Evolutionary conservation across 768 basidiomycete species (phyloP).

Genomic region (Pisolithus sp.): DNA sequence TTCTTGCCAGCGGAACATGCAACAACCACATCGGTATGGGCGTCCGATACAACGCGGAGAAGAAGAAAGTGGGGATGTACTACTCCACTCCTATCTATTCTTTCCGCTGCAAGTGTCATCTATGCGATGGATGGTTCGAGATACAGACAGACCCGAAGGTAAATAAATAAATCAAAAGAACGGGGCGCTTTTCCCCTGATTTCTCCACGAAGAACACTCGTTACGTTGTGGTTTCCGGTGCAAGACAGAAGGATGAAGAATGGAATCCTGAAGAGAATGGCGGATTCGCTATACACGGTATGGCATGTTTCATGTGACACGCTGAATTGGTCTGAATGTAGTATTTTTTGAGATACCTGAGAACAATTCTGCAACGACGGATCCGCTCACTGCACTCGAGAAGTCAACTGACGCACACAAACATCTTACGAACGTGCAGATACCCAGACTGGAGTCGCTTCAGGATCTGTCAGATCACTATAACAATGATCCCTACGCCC

Average conservation of each 20-base stretch:
- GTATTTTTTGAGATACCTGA: conserved; percentile 55
- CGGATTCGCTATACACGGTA: conserved; percentile 84
- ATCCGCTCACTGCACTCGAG: conserved; percentile 85
- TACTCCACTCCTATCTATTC: conserved; percentile 92
- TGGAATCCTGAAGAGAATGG: conserved; percentile 98
- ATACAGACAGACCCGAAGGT: conserved; percentile 97
- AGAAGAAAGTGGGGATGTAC: conserved; percentile 93
- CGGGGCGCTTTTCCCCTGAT: neutral
- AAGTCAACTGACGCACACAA: conserved; percentile 79
- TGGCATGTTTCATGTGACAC: conserved; percentile 8
- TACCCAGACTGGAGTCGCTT: conserved; percentile 76
- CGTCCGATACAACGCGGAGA: conserved; percentile 99
- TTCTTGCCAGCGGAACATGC: conserved; percentile 68
- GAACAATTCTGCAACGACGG: conserved; percentile 51
- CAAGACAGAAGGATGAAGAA: conserved; percentile 90
- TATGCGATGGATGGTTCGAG: conserved; percentile 96
- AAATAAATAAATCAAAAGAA: neutral
- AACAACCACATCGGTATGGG: conserved; percentile 98
- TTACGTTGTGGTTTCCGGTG: conserved; percentile 89
- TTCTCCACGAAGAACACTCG: conserved; percentile 71
- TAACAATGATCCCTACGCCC: conserved; percentile 80
- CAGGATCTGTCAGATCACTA: conserved; percentile 70
- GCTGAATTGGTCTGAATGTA: neutral
- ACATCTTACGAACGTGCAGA: conserved; percentile 62
- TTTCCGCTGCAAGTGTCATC: conserved; percentile 96